Conservation (phyloP, 257 asterid species). For the Rubia yunnanensis region DNA sequence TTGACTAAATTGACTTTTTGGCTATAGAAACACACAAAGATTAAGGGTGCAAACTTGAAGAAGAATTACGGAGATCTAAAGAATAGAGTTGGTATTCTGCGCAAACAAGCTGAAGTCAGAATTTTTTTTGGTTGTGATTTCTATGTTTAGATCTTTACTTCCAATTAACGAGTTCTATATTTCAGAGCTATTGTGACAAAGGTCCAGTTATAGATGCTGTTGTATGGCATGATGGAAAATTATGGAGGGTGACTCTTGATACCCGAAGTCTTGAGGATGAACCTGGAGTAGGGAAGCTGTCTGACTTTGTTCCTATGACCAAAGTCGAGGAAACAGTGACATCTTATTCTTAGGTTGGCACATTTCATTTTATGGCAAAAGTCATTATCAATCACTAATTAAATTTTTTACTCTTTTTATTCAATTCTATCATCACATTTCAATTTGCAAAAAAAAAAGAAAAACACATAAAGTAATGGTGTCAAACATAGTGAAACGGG, state of each 20-base stretch:
- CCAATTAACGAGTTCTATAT: conserved; percentile 12
- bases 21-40: conserved; percentile 57
- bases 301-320: conserved; percentile 81
- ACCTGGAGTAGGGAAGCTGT: conserved; percentile 71
- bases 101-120: conserved; percentile 73
- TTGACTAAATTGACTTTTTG: conserved; percentile 4
- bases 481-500: too few species aligned
- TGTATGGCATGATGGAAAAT: conserved; percentile 94
- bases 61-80: conserved; percentile 79
- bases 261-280: conserved; percentile 82
- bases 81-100: conserved; percentile 72
- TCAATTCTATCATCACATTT: too few species aligned
- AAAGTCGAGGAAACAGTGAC: too few species aligned
- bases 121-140: conserved; percentile 5
- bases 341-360: too few species aligned
- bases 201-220: conserved; percentile 97
- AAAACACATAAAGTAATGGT: too few species aligned
- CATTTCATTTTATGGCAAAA: too few species aligned
- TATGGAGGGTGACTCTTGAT: conserved; percentile 98
- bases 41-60: conserved; percentile 52
- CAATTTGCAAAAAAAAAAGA: too few species aligned
- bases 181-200: conserved; percentile 81
- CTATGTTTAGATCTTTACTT: conserved; percentile 14
- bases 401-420: too few species aligned
- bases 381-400: too few species aligned